These are phyloP conservation scores for Holtermannia corniformis DNA, from an alignment of 768 basidiomycete species.

Conservation along the genomic window DNA sequence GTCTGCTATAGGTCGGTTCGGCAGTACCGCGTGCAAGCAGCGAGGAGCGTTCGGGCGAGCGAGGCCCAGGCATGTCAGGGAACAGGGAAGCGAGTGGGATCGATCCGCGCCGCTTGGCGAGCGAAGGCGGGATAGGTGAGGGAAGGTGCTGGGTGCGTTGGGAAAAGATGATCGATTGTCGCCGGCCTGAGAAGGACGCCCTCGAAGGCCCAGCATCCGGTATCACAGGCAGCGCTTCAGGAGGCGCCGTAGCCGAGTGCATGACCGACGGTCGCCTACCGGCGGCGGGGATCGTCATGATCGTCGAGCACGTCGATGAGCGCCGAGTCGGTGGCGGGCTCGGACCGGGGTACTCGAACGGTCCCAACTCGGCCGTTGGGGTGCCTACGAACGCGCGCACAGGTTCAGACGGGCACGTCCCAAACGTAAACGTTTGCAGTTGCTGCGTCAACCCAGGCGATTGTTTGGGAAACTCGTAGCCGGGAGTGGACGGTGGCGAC, in stretches of 20 bases:
- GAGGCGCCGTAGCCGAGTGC: conserved; percentile 14
- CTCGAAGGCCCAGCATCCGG: background rate
- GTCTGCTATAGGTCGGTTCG: background rate
- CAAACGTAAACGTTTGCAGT: conserved; percentile 14
- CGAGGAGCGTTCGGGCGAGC: too few species aligned
- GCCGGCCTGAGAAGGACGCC: too few species aligned
- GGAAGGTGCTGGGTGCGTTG: background rate
- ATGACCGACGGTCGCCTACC: conserved; percentile 23
- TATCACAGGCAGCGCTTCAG: background rate
- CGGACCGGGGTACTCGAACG: conserved; percentile 33
- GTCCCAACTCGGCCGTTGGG: conserved; percentile 31
- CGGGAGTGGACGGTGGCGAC: too few species aligned
- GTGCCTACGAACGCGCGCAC: conserved; percentile 14
- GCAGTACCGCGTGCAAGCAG: background rate
- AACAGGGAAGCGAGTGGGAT: background rate
- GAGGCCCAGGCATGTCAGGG: too few species aligned
- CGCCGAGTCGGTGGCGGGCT: conserved; percentile 15
- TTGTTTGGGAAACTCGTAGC: too few species aligned
- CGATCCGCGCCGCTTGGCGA: background rate
- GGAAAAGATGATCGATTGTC: background rate
- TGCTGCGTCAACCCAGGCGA: too few species aligned
- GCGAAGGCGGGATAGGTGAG: background rate
- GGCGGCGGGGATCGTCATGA: conserved; percentile 17
- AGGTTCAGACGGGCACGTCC: conserved; percentile 19
- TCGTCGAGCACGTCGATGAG: conserved; percentile 22